Conservation (phyloP, 345 rosid species). For the Acer saccharum region DNA sequence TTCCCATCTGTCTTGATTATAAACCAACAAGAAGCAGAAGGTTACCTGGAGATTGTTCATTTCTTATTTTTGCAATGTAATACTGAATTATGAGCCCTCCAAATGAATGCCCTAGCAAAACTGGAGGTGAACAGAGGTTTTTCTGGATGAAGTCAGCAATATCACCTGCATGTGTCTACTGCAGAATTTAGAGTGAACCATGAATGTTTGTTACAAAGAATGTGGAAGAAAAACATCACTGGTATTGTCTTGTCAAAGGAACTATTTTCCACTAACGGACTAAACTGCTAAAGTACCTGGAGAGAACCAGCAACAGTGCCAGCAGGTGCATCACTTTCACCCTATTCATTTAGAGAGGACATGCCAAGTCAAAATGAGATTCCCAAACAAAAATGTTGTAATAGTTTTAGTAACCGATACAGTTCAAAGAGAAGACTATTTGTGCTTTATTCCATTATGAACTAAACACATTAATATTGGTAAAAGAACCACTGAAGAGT, state of each 20-base stretch:
- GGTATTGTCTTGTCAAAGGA: slow-evolving; percentile 1
- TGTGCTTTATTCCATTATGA: background rate
- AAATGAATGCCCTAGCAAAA: slow-evolving; percentile 86
- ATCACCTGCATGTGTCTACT: slow-evolving; percentile 92
- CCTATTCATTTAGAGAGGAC: slow-evolving; percentile 43
- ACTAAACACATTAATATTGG: background rate
- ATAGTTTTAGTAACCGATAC: background rate
- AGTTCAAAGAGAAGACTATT: background rate
- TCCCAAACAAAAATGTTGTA: background rate
- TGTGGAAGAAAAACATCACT: background rate
- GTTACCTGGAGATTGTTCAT: slow-evolving; percentile 40
- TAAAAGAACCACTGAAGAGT: background rate
- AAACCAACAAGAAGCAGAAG: slow-evolving; percentile 14
- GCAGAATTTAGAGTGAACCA: slow-evolving; percentile 32
- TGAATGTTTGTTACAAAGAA: background rate
- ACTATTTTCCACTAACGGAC: slow-evolving; percentile 4
- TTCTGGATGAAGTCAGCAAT: slow-evolving; percentile 69
- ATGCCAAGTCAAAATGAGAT: slow-evolving; percentile 15
- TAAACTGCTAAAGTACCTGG: slow-evolving; percentile 49
- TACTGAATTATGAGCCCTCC: slow-evolving; percentile 87
- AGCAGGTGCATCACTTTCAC: slow-evolving; percentile 78
- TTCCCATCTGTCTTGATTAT: background rate
- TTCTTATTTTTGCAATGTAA: slow-evolving; percentile 62
- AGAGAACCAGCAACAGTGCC: slow-evolving; percentile 77
- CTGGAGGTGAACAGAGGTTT: slow-evolving; percentile 57